These are phyloP conservation scores for Hansenula lynferdii DNA, from an alignment of 1,139 yeast genomes.

Conservation along the genomic window DNA sequence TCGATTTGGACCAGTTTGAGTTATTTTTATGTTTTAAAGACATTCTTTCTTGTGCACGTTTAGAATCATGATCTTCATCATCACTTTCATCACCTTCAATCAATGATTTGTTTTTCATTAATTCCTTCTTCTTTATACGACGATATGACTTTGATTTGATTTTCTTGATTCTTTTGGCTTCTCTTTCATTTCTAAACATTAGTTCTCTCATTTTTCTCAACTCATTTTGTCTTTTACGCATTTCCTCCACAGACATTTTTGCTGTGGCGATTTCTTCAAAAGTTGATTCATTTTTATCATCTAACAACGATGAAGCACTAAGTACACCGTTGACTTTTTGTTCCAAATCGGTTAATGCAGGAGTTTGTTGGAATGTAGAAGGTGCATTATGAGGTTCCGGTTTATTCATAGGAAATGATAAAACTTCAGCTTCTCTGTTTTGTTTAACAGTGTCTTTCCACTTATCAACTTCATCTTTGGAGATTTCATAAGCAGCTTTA, in stretches of 20 bases:
- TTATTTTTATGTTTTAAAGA: conserved; percentile 83
- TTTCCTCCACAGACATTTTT: conserved; percentile 74
- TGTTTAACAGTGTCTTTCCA: conserved; percentile 84
- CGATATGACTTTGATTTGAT: conserved; percentile 90
- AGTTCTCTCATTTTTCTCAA: conserved; percentile 89
- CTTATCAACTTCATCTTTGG: conserved; percentile 79
- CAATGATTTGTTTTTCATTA: conserved; percentile 60
- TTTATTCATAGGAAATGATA: conserved; percentile 55
- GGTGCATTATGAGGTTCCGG: conserved; percentile 38
- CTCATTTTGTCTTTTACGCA: conserved; percentile 73
- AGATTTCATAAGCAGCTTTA: conserved; percentile 83
- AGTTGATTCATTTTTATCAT: conserved; percentile 71
- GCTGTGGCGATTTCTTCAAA: conserved; percentile 89
- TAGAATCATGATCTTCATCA: conserved; percentile 61
- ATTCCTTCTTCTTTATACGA: conserved; percentile 81
- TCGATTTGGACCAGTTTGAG: conserved; percentile 85
- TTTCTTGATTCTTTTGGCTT: conserved; percentile 87
- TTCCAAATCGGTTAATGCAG: conserved; percentile 62
- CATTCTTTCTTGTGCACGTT: conserved; percentile 91
- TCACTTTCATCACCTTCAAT: conserved; percentile 63
- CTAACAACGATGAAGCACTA: conserved; percentile 59
- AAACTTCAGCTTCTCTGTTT: conserved; percentile 79
- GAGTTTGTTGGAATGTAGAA: conserved; percentile 48
- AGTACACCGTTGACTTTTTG: conserved; percentile 57
- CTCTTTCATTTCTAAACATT: conserved; percentile 92